phyloP scores from a whole-genome alignment of 2,329 filamentous ascomycete species.

The Fusarium nodosum region DNA sequence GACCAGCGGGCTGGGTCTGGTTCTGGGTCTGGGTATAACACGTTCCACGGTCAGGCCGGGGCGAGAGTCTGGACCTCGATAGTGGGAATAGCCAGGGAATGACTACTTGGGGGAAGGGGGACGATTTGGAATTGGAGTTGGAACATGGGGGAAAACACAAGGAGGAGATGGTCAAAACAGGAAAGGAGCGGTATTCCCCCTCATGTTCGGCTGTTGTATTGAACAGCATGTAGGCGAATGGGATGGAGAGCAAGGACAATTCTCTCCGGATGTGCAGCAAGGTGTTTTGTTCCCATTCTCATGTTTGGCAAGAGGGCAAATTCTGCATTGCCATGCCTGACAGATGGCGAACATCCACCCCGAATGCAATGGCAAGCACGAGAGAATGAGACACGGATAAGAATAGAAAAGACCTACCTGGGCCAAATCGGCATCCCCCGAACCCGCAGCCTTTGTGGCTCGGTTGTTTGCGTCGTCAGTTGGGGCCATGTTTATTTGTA shows the following conservation, averaged over 20 bases:
- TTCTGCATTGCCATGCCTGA: constrained; percentile 5
- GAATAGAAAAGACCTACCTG: constrained; percentile 39
- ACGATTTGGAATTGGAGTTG: not conserved
- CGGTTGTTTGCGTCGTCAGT: constrained; percentile 27
- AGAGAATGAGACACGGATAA: constrained; percentile 3
- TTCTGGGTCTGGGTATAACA: constrained; percentile 19
- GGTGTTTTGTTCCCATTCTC: constrained; percentile 20
- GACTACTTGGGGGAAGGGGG: not conserved
- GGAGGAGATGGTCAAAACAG: not conserved
- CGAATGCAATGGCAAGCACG: constrained; percentile 1
- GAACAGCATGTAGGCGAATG: constrained; percentile 2
- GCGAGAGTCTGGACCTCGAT: constrained; percentile 29
- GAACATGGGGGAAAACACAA: not conserved
- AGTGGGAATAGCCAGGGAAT: constrained; percentile 39
- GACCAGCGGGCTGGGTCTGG: constrained; percentile 37
- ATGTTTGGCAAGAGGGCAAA: constrained; percentile 13
- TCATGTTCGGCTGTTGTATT: constrained; percentile 2
- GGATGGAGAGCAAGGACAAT: constrained; percentile 2
- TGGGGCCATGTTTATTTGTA: constrained; percentile 31
- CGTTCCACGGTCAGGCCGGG: constrained; percentile 39
- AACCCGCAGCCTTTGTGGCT: constrained; percentile 28
- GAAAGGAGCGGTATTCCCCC: not conserved
- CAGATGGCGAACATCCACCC: not conserved
- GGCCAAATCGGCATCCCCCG: constrained; percentile 47
- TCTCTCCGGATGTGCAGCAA: not conserved